phyloP scores from a whole-genome alignment of 768 basidiomycete genomes.

The Obba rivulosa region DNA sequence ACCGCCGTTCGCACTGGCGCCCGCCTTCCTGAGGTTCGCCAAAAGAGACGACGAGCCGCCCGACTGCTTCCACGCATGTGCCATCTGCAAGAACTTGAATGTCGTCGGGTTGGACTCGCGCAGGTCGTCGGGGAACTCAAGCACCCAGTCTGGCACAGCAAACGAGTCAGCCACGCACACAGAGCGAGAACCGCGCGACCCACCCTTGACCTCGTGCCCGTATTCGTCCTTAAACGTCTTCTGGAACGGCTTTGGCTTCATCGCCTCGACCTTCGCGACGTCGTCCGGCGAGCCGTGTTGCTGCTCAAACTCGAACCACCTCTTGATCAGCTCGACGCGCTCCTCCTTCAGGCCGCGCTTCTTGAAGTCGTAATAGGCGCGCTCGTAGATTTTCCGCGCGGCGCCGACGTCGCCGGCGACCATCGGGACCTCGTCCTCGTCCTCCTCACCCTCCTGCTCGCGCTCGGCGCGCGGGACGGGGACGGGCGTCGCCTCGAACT shows the following conservation, averaged over 20 bases:
- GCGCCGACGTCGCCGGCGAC: constrained; percentile 63
- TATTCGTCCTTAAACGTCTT: constrained; percentile 71
- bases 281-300: constrained; percentile 68
- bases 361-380: constrained; percentile 86
- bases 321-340: constrained; percentile 89
- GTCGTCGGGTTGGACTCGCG: constrained; percentile 87
- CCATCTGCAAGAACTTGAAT: constrained; percentile 95
- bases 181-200: constrained; percentile 17
- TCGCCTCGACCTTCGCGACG: constrained; percentile 75
- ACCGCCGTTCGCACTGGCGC: constrained; percentile 23
- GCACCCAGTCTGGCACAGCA: constrained; percentile 73
- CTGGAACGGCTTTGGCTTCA: constrained; percentile 69
- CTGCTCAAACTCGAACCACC: constrained; percentile 94
- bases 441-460: constrained; percentile 61
- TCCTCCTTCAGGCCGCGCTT: constrained; percentile 79
- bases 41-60: constrained; percentile 40
- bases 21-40: neutral
- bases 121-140: constrained; percentile 96
- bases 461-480: constrained; percentile 57
- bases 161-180: neutral
- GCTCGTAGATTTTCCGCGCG: constrained; percentile 78
- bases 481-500: constrained; percentile 82
- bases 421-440: constrained; percentile 46
- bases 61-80: constrained; percentile 78
- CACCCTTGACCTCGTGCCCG: constrained; percentile 73